Conservation (phyloP, 208 protist genomes). For the Trypanosomatidae sp. region DNA sequence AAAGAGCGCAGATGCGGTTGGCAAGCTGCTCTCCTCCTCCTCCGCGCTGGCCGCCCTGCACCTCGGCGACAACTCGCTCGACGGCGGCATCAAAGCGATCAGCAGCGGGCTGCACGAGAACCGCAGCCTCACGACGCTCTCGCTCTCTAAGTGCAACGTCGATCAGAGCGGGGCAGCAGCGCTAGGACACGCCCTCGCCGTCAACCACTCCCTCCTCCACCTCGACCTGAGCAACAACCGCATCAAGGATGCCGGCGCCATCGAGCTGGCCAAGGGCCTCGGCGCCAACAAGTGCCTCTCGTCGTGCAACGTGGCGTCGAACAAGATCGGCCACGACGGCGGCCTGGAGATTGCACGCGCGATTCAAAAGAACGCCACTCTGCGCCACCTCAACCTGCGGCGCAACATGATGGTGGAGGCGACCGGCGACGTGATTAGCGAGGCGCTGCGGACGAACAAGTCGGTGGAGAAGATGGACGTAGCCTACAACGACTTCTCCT, state of each 20-base stretch:
- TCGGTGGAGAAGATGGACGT: slow-evolving; percentile 85
- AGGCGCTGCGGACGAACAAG: slow-evolving; percentile 61
- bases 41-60: slow-evolving; percentile 44
- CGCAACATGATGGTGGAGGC: slow-evolving; percentile 76
- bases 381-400: slow-evolving; percentile 79
- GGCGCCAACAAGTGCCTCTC: slow-evolving; percentile 62
- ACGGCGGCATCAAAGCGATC: slow-evolving; percentile 49
- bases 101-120: slow-evolving; percentile 74
- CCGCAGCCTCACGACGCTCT: slow-evolving; percentile 47
- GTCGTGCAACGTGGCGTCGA: slow-evolving; percentile 67
- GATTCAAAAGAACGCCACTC: slow-evolving; percentile 60
- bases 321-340: slow-evolving; percentile 81
- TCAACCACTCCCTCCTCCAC: slow-evolving; percentile 53
- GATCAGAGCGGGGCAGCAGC: slow-evolving; percentile 47
- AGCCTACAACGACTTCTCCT: slow-evolving; percentile 92
- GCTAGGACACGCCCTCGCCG: slow-evolving; percentile 51
- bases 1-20: slow-evolving; percentile 48
- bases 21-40: slow-evolving; percentile 47
- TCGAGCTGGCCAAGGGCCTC: slow-evolving; percentile 74
- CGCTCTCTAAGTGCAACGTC: slow-evolving; percentile 61
- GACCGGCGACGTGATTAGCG: slow-evolving; percentile 72
- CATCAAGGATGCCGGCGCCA: slow-evolving; percentile 75
- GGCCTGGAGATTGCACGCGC: slow-evolving; percentile 61
- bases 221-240: slow-evolving; percentile 87
- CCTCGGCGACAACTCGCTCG: slow-evolving; percentile 66